Evolutionary conservation across 805 yeast genomes (phyloP), one percentile per base, ranked within the genome.

Genomic region (Sugiyamaella boreocaroliniensis): DNA sequence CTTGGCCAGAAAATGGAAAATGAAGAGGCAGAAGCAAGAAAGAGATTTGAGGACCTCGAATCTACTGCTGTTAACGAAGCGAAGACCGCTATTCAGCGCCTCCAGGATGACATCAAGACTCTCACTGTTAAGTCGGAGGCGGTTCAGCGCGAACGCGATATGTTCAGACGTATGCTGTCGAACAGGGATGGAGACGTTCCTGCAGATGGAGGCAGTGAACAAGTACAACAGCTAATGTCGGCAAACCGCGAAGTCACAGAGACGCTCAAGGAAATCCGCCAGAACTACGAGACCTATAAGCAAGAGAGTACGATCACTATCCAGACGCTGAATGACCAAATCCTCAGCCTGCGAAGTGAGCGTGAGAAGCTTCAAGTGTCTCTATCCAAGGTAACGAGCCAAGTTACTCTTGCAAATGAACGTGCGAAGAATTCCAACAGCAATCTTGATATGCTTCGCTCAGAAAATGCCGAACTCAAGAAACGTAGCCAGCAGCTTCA

Each of bases 1-100:
- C 71, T 92, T 15, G 95, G 92, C 10, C 73, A 76, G 41, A 80
- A 82, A 61, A 71, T 90, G 51, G 97, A 90, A 63, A 68, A 65
- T 5, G 78, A 80, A 48, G 95, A 86, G 59, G 61, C 62, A 14
- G 59, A 56, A 15, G 34, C 60, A 18, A 55, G 58, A 8, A 49
- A 55, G 29, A 52, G 54, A 40, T 42, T 61, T 48, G 64, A 58
- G 40, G 59, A 60, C 16, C 49, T 63, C 12, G 69, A 63, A 48
- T 61, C 68, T 5, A 60, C 66, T 6, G 71, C 70, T 14, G 58
- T 69, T 9, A 60, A 57, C 32, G 70, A 64, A 49, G 74, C 74
- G 20, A 65, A 64, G 32, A 55, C 59, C 43, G 64, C 70, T 3
- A 64, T 72, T 32, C 62, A 58, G 32, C 34, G 48, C 14, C 60